A percentile compares a stretch with the other conserved stretches of the same genome.
These are phyloP conservation scores for Solanum sparsipilum DNA, from an alignment of 257 asterid genomes.

Conservation along the genomic window DNA sequence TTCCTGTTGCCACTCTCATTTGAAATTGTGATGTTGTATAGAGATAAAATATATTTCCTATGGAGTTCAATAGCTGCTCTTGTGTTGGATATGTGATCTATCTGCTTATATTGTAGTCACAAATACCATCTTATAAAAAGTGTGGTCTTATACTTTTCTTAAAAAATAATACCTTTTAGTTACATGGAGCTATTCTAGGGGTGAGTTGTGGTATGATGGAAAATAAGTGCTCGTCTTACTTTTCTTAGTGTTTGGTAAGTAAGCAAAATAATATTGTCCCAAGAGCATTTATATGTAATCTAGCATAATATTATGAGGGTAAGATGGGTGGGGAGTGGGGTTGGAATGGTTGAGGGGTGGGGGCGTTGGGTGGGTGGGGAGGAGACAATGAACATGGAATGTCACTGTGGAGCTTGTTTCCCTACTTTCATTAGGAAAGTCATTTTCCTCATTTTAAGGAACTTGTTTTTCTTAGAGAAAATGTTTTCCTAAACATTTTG, in stretches of 20 bases:
- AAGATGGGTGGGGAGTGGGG: not conserved
- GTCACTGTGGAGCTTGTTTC: not conserved
- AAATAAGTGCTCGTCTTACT: not conserved
- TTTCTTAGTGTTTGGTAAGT: not conserved
- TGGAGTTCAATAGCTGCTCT: not conserved
- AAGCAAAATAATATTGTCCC: not conserved
- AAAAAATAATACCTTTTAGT: not conserved
- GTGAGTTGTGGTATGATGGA: not conserved
- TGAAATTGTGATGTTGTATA: not conserved
- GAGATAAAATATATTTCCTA: not conserved
- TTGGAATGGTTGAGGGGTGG: not conserved
- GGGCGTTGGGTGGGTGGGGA: not conserved
- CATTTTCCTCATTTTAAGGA: not conserved
- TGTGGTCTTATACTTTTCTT: not conserved
- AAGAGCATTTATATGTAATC: not conserved
- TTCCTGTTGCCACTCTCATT: not conserved
- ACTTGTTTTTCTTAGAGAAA: not conserved
- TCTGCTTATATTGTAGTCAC: not conserved
- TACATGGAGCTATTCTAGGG: not conserved
- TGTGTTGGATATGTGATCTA: constrained; percentile 1
- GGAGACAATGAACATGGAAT: not conserved
- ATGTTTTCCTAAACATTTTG: no score
- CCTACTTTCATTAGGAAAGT: not conserved
- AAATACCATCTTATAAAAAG: not conserved
- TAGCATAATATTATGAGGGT: not conserved